A percentile compares a stretch with the other conserved stretches of the same genome.
phyloP scores from a whole-genome alignment of 108 stramenopile species.

The Skeletonema menzelii region DNA sequence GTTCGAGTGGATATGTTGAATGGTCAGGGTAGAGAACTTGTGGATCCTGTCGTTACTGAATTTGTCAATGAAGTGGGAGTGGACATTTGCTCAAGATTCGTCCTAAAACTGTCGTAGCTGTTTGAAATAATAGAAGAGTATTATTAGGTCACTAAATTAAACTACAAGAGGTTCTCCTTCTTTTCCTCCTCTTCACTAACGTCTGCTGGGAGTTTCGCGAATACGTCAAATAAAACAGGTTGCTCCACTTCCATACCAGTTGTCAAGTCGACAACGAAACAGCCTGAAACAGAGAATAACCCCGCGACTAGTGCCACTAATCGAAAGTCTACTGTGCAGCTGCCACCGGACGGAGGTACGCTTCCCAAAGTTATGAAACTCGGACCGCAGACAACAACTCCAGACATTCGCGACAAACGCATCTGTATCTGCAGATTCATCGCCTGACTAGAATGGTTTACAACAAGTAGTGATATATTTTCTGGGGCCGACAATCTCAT shows the following conservation, averaged over 20 bases:
- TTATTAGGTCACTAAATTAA: background rate
- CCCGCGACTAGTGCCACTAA: conserved; percentile 69
- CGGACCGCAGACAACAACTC: conserved; percentile 72
- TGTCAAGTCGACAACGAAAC: conserved; percentile 68
- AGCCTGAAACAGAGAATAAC: conserved; percentile 64
- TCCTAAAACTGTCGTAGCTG: conserved; percentile 50
- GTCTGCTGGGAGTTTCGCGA: conserved; percentile 52
- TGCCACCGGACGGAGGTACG: conserved; percentile 66
- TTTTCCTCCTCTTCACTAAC: conserved; percentile 25
- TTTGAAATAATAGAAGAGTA: background rate
- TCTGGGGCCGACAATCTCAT: conserved; percentile 53
- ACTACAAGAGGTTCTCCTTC: background rate
- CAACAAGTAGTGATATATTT: conserved; percentile 63
- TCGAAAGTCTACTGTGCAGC: conserved; percentile 46
- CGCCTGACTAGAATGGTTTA: conserved; percentile 70
- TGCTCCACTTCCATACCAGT: conserved; percentile 68
- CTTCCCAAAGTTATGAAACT: conserved; percentile 68
- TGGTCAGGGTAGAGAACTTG: conserved; percentile 59
- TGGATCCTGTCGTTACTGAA: conserved; percentile 64
- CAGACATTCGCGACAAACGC: conserved; percentile 65
- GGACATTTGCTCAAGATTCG: conserved; percentile 45
- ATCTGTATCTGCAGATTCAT: conserved; percentile 81
- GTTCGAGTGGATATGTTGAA: conserved; percentile 72
- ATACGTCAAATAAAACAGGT: conserved; percentile 71
- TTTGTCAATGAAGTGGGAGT: conserved; percentile 61